These are phyloP conservation scores for Elaeagnus macrophylla DNA, from an alignment of 306 rosid species.

Conservation along the genomic window DNA sequence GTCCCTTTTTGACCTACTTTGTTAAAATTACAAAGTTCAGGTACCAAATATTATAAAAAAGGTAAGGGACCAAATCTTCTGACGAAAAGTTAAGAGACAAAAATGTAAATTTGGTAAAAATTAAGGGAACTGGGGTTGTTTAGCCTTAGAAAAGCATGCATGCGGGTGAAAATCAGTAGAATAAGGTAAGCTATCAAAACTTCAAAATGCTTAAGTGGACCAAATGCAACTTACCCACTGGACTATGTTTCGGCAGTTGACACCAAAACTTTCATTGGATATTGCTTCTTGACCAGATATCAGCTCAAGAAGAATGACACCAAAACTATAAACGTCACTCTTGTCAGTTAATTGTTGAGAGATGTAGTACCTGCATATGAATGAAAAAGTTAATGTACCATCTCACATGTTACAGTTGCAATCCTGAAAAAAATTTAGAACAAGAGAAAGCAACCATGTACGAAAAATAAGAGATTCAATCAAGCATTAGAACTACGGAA, in stretches of 20 bases:
- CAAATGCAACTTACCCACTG: constrained; percentile 75
- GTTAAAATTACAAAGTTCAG: no score
- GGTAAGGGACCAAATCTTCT: no score
- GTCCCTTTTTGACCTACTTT: no score
- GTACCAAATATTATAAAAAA: no score
- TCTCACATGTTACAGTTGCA: neutral
- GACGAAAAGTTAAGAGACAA: no score
- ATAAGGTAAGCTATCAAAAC: neutral
- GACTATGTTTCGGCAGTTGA: constrained; percentile 83
- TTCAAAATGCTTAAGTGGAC: neutral
- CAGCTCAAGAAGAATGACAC: constrained; percentile 96
- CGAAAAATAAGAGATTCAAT: neutral
- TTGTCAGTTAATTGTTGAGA: constrained; percentile 97
- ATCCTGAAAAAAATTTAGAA: neutral
- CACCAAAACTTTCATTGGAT: constrained; percentile 84
- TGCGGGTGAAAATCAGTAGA: no score
- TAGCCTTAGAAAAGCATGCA: no score
- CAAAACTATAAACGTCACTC: constrained; percentile 92
- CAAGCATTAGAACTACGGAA: no score
- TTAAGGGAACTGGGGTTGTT: no score
- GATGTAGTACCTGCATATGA: constrained; percentile 65
- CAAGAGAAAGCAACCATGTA: neutral
- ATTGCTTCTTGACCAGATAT: constrained; percentile 98
- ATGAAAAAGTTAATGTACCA: neutral
- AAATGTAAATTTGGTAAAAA: no score